A percentile compares a stretch with the other conserved stretches of the same genome.
These are phyloP conservation scores for Lichtheimia hyalospora DNA, from an alignment of 371 early-diverging fungal genomes.

Conservation along the genomic window DNA sequence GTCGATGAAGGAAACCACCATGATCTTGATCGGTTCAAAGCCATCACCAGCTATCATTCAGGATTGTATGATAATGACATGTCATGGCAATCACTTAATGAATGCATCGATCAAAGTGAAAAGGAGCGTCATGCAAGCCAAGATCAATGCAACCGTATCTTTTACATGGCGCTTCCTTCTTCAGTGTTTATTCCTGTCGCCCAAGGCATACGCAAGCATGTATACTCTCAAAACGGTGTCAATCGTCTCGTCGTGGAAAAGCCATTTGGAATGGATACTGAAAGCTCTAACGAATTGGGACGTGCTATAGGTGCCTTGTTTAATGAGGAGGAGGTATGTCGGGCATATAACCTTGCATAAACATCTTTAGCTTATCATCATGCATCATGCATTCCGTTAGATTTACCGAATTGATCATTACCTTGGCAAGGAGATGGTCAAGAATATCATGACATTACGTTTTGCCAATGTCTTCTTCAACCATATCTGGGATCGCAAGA, in stretches of 20 bases:
- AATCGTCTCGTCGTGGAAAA: constrained; percentile 95
- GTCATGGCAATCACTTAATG: constrained; percentile 69
- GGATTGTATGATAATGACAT: constrained; percentile 90
- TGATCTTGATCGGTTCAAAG: constrained; percentile 70
- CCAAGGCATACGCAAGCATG: constrained; percentile 68
- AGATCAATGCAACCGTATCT: constrained; percentile 60
- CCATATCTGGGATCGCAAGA: constrained; percentile 88
- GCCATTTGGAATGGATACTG: constrained; percentile 95
- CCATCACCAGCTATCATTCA: constrained; percentile 75
- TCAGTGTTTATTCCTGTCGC: constrained; percentile 90
- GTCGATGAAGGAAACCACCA: constrained; percentile 14
- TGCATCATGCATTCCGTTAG: constrained; percentile 30
- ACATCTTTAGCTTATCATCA: not conserved
- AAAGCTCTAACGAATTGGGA: constrained; percentile 71
- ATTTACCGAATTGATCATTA: constrained; percentile 98
- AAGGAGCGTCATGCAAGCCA: constrained; percentile 20
- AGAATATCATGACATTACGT: constrained; percentile 91
- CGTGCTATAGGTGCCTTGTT: constrained; percentile 74
- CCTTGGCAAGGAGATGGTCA: constrained; percentile 99
- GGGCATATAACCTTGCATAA: not conserved
- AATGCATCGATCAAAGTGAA: constrained; percentile 58
- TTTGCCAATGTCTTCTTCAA: constrained; percentile 95
- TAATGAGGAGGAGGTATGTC: constrained; percentile 73
- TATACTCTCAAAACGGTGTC: constrained; percentile 59
- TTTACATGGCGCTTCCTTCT: constrained; percentile 98